These are phyloP conservation scores for Fusarium albosuccineum DNA, from an alignment of 2,329 filamentous ascomycete species.

Conservation along the genomic window DNA sequence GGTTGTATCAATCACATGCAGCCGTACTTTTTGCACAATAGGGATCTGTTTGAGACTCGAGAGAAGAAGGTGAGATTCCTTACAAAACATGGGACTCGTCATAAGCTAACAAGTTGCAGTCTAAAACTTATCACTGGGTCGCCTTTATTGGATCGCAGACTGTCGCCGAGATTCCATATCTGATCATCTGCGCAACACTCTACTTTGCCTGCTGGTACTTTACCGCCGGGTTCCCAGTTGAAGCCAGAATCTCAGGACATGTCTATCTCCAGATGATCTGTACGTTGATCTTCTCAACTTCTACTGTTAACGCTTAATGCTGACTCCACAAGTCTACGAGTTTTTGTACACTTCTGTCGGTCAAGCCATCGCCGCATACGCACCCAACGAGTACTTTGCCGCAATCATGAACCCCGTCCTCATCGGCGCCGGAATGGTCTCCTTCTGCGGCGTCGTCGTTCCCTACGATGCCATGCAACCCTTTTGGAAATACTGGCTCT, in stretches of 20 bases:
- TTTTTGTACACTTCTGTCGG: constrained; percentile 52
- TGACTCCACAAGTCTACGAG: constrained; percentile 53
- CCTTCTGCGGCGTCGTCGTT: constrained; percentile 45
- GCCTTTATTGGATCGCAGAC: constrained; percentile 64
- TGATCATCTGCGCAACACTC: constrained; percentile 53
- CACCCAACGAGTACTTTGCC: constrained; percentile 11
- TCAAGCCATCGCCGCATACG: constrained; percentile 13
- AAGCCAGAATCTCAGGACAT: constrained; percentile 58
- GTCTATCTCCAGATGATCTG: constrained; percentile 60
- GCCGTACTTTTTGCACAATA: constrained; percentile 61
- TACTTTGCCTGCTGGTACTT: constrained; percentile 67
- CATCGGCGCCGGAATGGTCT: constrained; percentile 24
- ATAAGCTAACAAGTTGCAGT: constrained; percentile 19
- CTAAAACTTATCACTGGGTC: constrained; percentile 64
- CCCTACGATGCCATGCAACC: constrained; percentile 39
- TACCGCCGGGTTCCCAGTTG: constrained; percentile 38
- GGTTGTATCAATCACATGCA: constrained; percentile 55
- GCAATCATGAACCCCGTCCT: constrained; percentile 9
- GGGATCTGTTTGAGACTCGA: constrained; percentile 62
- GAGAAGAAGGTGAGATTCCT: constrained; percentile 56
- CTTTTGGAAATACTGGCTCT: constrained; percentile 52
- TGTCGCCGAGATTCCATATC: constrained; percentile 55
- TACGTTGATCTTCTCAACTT: constrained; percentile 49
- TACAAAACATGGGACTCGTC: too few species aligned
- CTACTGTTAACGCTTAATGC: neutral